Conservation (phyloP, 352 stramenopile species). For the Phytophthora megakarya region DNA sequence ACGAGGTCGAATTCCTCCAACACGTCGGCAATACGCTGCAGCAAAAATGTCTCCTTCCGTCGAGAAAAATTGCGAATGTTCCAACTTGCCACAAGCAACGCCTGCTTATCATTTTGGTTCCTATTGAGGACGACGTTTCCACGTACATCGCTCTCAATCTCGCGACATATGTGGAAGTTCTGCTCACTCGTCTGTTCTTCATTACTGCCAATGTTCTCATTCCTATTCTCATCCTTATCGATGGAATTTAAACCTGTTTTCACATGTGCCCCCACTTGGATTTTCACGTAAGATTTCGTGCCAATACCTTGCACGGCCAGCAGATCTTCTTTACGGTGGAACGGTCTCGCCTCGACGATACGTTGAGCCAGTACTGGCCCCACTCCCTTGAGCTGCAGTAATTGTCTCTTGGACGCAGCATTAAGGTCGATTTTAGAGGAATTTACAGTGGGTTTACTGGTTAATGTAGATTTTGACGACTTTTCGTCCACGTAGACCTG, state of each 20-base stretch:
- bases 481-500: constrained; percentile 34
- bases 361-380: constrained; percentile 42
- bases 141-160: constrained; percentile 45
- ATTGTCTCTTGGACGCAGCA: constrained; percentile 37
- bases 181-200: background rate
- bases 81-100: constrained; percentile 64
- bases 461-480: background rate
- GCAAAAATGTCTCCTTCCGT: constrained; percentile 38
- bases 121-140: constrained; percentile 32
- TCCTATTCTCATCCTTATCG: background rate
- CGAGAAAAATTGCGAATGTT: constrained; percentile 80
- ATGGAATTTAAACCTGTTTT: background rate
- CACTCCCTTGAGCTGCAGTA: constrained; percentile 49
- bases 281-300: constrained; percentile 44
- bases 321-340: constrained; percentile 53
- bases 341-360: constrained; percentile 56
- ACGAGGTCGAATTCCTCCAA: constrained; percentile 72
- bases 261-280: constrained; percentile 33
- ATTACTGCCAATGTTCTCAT: background rate
- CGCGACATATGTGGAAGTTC: constrained; percentile 38
- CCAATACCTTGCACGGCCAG: constrained; percentile 56
- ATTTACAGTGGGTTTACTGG: constrained; percentile 9
- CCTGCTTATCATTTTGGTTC: constrained; percentile 6
- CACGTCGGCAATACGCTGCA: constrained; percentile 55
- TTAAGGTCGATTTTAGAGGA: constrained; percentile 52